Evolutionary conservation across 2,329 filamentous ascomycete species (phyloP), one percentile per base, ranked within the genome.

Genomic region (Ceratocystis huliohia): DNA sequence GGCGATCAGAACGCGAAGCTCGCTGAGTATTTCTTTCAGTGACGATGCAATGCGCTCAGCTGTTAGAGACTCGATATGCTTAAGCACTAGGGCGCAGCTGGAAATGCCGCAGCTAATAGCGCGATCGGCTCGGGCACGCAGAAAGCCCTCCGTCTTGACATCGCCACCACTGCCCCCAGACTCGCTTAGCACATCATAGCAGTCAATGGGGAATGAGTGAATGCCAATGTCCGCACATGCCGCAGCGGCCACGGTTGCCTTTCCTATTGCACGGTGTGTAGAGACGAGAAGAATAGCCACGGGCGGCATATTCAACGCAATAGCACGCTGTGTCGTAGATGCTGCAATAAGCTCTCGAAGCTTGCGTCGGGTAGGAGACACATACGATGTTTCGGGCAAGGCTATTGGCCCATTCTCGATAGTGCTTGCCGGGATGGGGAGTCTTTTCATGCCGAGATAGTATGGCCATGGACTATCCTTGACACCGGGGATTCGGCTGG

Each of bases 171-270:
- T 57, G 13, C 67, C 67, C 8, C 75, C 75, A 15, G 91, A 90
- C 74, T 97, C 93, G n/a, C 91, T 93, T 3, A 96, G 80, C 53
- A 99, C 90, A 71, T 99, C 94, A 72, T 96, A 96, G 0, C 90
- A 89, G 74, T 97, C 91, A 64, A 99, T 89, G 0, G 84, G 77
- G 73, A 96, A 97, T 0, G 86, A 88, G 74, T 99, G 94, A 17
- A 97, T 80, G 2, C 94, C 94, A 69, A 96, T 87, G 72, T 96
- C 93, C 2, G 88, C 83, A 74, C 91, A 96, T 3, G 92, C 91
- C 56, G 84, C 83, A 1, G 80, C 81, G 0, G 90, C 90, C 25
- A 91, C 77, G 2, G 87, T 88, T n/a, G 89, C 81, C 74, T 99
- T 99, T 63, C 94, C 94, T 70, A 97, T 96, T 68, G 90, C 89